phyloP scores from a whole-genome alignment of 176 grass and related monocot species.

The Cenchrus purpureus region DNA sequence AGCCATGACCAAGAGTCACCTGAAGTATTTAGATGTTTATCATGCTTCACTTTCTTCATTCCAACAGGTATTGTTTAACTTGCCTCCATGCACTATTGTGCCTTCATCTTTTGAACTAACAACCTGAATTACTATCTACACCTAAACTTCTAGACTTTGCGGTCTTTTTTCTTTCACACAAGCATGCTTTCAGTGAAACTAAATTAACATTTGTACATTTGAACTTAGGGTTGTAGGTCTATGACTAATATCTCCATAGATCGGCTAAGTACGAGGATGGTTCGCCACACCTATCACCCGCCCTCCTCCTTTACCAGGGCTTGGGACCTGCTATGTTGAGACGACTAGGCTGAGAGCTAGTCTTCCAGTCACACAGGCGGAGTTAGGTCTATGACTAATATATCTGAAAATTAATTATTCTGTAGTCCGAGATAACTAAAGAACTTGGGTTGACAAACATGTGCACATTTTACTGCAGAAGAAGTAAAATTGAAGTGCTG shows the following conservation, averaged over 20 bases:
- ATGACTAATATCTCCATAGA: not conserved
- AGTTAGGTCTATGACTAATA: not conserved
- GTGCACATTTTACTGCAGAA: not conserved
- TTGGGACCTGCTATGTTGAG: too few species aligned
- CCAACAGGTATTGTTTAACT: constrained; percentile 66
- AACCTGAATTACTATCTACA: not conserved
- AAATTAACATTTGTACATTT: constrained; percentile 5
- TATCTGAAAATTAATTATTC: not conserved
- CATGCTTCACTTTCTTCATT: constrained; percentile 91
- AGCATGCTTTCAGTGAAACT: not conserved
- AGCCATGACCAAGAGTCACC: constrained; percentile 38
- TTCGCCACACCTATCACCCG: too few species aligned
- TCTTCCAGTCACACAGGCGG: too few species aligned
- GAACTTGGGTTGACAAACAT: not conserved
- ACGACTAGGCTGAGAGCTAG: too few species aligned
- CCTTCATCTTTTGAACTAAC: not conserved
- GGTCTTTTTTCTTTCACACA: not conserved
- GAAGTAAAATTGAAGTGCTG: constrained; percentile 12
- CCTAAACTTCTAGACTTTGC: not conserved
- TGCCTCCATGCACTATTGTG: not conserved
- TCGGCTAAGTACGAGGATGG: too few species aligned
- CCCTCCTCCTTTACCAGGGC: too few species aligned
- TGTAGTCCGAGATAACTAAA: not conserved
- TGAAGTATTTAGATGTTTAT: constrained; percentile 82
- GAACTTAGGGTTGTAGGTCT: not conserved